Evolutionary conservation across 148 eudicot species (phyloP), one percentile per base, ranked within the genome.

Genomic region (Rhododendron molle): DNA sequence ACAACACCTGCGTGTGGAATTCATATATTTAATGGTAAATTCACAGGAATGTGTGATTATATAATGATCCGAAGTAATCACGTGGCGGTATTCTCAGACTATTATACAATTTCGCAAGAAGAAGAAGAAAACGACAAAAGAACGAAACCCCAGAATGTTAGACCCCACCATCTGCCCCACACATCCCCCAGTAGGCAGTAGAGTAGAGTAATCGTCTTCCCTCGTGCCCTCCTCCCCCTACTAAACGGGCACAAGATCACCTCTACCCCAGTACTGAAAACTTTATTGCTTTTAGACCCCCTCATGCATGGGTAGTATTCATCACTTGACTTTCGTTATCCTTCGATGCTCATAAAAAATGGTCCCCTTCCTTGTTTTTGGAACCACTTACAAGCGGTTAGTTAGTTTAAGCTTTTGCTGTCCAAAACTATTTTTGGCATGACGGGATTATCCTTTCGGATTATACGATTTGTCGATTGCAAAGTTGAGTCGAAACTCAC

Each of bases 1-100:
- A 40, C 8, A 0, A 6, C 8, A 40, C 0, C 0, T 40, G 0
- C 0, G 7, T 40, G 7, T 40, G 7, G 44, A 7, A 7, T 6
- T 40, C 7, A 40, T 40, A 40, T 0, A 40, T 40, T 40, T 40
- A 40, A 0, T 40, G 44, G 7, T 40, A 40, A 7, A 40, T 40
- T 1, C 44, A 40, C 7, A 40, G 5, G 5, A 38, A 38, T 38
- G 0, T 40, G 1, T 40, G 44, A 0, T 40, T 40, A 0, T 40
- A 6, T 0, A 40, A 40, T 40, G 44, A 40, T 40, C 44, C 7
- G 7, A 0, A 40, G 0, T 40, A 40, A 40, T 40, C 44, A 40
- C 1, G 1, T 40, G 1, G 0, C 44, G 1, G 44, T 40, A 40
- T 40, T 40, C 44, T 40, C 44, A 0, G 0, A 40, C 44, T 40